Base-by-base conservation (phyloP, 495 filamentous ascomycete species). In the Staphylotrichum longicolle region DNA sequence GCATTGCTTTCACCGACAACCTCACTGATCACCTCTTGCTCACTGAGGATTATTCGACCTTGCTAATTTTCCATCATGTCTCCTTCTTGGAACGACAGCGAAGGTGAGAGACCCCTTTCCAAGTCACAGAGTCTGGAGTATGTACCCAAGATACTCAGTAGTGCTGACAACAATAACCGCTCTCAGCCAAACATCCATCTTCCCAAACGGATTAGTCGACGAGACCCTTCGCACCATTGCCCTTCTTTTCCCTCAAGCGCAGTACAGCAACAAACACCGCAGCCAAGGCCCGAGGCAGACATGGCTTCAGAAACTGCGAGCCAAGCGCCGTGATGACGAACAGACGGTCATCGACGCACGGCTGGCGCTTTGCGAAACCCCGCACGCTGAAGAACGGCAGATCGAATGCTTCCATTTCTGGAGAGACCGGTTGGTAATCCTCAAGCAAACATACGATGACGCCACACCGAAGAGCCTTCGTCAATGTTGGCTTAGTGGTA, bases 401-500 rank as follows among this genome's bases (percentile, higher is more conserved):
- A 61, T 85, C 14, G 74, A 80, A 6, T 66, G 74, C 4, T 85
- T 79, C 54, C 30, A 59, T 0, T 83, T 72, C 63, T 84, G 83
- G 82, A 68, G 71, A 14, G 78, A 86, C 61, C 70, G 81, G 7
- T 66, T 85, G 0, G 69, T 81, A 0, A 72, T 81, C 5, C 69
- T 86, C 32, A 82, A 84, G 61, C 69, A 80, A 50, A 70, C 70
- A 1, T 84, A 79, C 54, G 83, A 86, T 66, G 72, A 85, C 30
- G 63, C 80, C 0, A 64, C 70, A 40, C 82, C 83, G 10, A 66
- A 57, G 9, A 81, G 60, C 3, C 48, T 84, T 0, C 65, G 61
- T 0, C 77, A 84, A 62, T 81, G 78, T 32, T 84, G 81, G 79
- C 63, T 70, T 41, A 83, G 60, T 84, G 80, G 78, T 83, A 81